Evolutionary conservation across 2,329 filamentous ascomycete genomes (phyloP).

Genomic region (Lachnellula occidentalis): DNA sequence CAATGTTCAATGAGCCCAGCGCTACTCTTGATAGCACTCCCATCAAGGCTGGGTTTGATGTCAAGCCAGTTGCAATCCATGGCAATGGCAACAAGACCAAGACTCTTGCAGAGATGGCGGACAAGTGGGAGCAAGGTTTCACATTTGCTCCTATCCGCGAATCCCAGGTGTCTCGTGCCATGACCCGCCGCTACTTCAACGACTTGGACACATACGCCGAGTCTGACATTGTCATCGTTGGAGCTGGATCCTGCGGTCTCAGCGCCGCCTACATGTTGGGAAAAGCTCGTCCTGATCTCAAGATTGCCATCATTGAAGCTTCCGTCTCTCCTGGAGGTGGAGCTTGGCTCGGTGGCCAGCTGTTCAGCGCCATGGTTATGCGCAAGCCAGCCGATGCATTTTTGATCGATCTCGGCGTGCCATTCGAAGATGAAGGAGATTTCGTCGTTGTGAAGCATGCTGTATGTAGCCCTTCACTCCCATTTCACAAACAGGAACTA

Average conservation of each 20-base stretch:
- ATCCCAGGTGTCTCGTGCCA: conserved; percentile 85
- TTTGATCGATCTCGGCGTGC: conserved; percentile 72
- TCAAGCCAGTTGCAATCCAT: conserved; percentile 43
- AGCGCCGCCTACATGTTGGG: conserved; percentile 80
- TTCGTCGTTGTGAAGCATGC: conserved; percentile 94
- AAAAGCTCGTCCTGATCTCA: conserved; percentile 78
- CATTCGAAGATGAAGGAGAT: conserved; percentile 82
- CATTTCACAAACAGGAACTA: neutral
- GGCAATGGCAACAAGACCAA: conserved; percentile 36
- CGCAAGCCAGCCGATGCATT: conserved; percentile 87
- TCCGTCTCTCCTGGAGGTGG: conserved; percentile 82
- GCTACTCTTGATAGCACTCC: conserved; percentile 30
- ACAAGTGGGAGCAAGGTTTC: conserved; percentile 70
- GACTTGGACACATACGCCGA: conserved; percentile 87
- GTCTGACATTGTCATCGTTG: conserved; percentile 89
- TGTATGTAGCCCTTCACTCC: conserved; percentile 17
- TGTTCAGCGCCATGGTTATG: conserved; percentile 95
- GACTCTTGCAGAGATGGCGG: conserved; percentile 56
- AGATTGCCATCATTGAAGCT: conserved; percentile 87
- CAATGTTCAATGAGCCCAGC: conserved; percentile 47
- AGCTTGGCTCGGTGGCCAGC: conserved; percentile 88
- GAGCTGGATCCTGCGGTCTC: conserved; percentile 82
- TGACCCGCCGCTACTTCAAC: conserved; percentile 88
- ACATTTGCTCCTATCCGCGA: conserved; percentile 83
- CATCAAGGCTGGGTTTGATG: conserved; percentile 41